A percentile compares a stretch with the other conserved stretches of the same genome.
phyloP scores from a whole-genome alignment of 345 rosid genomes.

The Aquilaria yunnanensis region DNA sequence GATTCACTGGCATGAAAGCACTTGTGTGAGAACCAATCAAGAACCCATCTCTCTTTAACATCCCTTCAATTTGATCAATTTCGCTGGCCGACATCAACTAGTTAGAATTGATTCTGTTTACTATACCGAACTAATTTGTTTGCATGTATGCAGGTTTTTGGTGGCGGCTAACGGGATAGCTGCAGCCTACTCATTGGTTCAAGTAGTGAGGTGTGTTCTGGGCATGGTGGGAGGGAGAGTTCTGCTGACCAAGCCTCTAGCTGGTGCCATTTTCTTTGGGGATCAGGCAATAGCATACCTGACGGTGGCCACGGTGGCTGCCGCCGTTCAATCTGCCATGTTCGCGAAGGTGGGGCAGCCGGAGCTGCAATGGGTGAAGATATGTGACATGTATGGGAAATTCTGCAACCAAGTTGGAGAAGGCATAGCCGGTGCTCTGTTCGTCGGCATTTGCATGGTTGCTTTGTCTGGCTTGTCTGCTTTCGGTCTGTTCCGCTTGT shows the following conservation, averaged over 20 bases:
- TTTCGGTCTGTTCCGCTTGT: slow-evolving; percentile 79
- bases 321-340: slow-evolving; percentile 61
- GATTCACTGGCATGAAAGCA: slow-evolving; percentile 87
- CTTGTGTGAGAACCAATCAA: slow-evolving; percentile 53
- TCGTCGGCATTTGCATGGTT: slow-evolving; percentile 53
- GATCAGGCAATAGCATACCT: slow-evolving; percentile 87
- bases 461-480: slow-evolving; percentile 61
- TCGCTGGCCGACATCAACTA: background rate
- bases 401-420: slow-evolving; percentile 69
- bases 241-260: slow-evolving; percentile 64
- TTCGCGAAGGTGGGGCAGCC: slow-evolving; percentile 69
- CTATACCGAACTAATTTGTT: background rate
- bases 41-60: no score
- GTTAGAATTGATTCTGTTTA: background rate
- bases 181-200: slow-evolving; percentile 68
- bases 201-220: slow-evolving; percentile 67
- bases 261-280: slow-evolving; percentile 82
- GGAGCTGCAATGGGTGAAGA: slow-evolving; percentile 82
- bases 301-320: slow-evolving; percentile 64
- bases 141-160: slow-evolving; percentile 49
- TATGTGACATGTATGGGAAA: slow-evolving; percentile 71
- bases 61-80: slow-evolving; percentile 5
- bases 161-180: slow-evolving; percentile 69
- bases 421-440: slow-evolving; percentile 47
- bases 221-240: slow-evolving; percentile 54